Base-by-base conservation (phyloP, 305 asterid species). In the Euphrasia arctica region DNA sequence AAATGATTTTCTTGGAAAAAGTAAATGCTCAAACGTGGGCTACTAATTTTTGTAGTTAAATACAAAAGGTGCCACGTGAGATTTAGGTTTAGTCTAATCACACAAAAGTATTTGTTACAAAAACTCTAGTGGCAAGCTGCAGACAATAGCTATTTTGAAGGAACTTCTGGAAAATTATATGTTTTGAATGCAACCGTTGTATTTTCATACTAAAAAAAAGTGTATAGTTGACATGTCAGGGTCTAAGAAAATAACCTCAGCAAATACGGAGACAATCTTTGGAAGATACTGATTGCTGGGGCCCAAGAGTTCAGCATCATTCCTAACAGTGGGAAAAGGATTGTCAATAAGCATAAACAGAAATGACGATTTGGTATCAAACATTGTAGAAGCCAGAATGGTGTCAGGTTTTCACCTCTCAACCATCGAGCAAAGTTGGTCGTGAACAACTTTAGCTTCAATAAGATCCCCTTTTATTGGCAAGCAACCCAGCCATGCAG, bases 371-470 rank as follows among this genome's bases (percentile, higher is more conserved):
- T 43, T 42, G 58, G 28, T 14, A 45, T 14, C 68, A 32, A 27
- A 14, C 1, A 18, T 4, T 9, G 55, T 14, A 50, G 15, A 45
- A 66, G 57, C 54, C n/a, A 9, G 51, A 62, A 45, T 3, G 50
- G 58, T 60, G 64, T 0, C 61, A 65, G 54, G 41, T 22, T 42
- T 70, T 31, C 72, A 79, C 95, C 90, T 78, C 79, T 88, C 96
- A 36, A 87, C 95, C 95, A 90, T 90, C 36, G 89, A 77, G 70
- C 96, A 90, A 32, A 90, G 97, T 79, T 83, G 95, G 43, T 92
- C 98, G 50, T 90, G 98, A 56, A 92, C 98, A 74, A 74, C 90
- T 77, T 92, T 90, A 43, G 96, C 98, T 77, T 92, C 98, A 54
- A 90, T 85, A 15, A 88, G 79, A 81, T 92, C 98, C 58, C 89